Evolutionary conservation across 106 monocot species (phyloP).

Genomic region (Dactylorhiza incarnata): DNA sequence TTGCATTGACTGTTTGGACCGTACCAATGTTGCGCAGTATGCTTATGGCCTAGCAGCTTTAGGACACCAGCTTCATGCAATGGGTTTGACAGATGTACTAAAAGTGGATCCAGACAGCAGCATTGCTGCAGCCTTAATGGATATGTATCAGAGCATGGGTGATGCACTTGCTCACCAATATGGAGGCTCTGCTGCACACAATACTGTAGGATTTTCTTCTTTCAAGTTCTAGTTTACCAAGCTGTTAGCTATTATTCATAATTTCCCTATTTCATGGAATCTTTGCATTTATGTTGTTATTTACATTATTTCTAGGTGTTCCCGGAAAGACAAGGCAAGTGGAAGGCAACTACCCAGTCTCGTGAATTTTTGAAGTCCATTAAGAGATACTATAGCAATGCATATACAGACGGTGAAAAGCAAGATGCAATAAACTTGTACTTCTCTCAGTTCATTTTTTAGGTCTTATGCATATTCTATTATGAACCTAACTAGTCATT

Average conservation of each 20-base stretch:
- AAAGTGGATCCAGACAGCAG: constrained; percentile 86
- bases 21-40: constrained; percentile 99
- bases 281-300: not conserved
- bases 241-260: not conserved
- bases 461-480: no score
- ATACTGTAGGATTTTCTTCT: constrained; percentile 36
- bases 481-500: no score
- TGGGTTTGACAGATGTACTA: constrained; percentile 64
- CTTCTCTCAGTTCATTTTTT: not conserved
- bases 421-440: constrained; percentile 99
- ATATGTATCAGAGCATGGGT: constrained; percentile 96
- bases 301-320: constrained; percentile 59
- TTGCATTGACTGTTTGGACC: constrained; percentile 97
- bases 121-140: constrained; percentile 87
- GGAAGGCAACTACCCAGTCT: constrained; percentile 98
- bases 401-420: constrained; percentile 98
- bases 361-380: constrained; percentile 97
- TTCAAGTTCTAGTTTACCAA: not conserved
- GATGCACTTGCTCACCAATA: constrained; percentile 98
- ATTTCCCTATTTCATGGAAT: not conserved
- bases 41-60: constrained; percentile 92
- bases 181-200: constrained; percentile 97
- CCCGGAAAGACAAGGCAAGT: constrained; percentile 97
- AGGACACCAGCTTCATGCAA: constrained; percentile 93
- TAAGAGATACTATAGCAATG: constrained; percentile 94